A percentile compares a stretch with the other conserved stretches of the same genome.
These are phyloP conservation scores for Tylopilus balloui DNA, from an alignment of 768 basidiomycete genomes.

Conservation along the genomic window DNA sequence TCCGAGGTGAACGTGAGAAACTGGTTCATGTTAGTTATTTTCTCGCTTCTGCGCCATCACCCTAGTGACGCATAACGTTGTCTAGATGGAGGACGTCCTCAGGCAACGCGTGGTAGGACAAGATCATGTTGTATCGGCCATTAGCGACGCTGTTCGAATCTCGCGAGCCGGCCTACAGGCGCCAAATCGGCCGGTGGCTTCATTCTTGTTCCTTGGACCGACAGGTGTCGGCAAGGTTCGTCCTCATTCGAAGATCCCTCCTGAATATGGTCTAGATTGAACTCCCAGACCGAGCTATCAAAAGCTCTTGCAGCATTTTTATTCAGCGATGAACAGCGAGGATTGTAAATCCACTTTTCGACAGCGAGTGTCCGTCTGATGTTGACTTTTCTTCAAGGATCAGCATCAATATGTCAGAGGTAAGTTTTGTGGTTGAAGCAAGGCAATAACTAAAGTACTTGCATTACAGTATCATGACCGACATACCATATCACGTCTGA, in stretches of 20 bases:
- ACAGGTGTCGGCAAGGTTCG: slow-evolving; percentile 81
- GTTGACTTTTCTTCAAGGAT: slow-evolving; percentile 44
- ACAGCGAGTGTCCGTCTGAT: not conserved
- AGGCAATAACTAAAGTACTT: not conserved
- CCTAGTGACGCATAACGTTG: slow-evolving; percentile 1
- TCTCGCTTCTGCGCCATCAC: not conserved
- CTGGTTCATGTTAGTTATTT: slow-evolving; percentile 69
- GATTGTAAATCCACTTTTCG: slow-evolving; percentile 52
- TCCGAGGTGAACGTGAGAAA: slow-evolving; percentile 88
- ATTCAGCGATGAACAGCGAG: slow-evolving; percentile 84
- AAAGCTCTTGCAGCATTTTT: slow-evolving; percentile 87
- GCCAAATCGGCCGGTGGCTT: slow-evolving; percentile 85
- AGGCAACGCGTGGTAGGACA: slow-evolving; percentile 81
- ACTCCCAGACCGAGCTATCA: slow-evolving; percentile 67
- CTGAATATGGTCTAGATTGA: not conserved
- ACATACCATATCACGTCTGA: slow-evolving; percentile 85
- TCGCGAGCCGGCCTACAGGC: slow-evolving; percentile 89
- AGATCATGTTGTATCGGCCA: slow-evolving; percentile 78
- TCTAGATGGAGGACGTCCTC: slow-evolving; percentile 83
- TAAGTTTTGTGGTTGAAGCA: slow-evolving; percentile 10
- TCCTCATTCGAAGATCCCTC: not conserved
- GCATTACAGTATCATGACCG: slow-evolving; percentile 75
- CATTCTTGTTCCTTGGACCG: slow-evolving; percentile 87
- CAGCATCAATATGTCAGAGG: slow-evolving; percentile 93
- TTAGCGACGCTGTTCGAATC: slow-evolving; percentile 88